Evolutionary conservation across 2,329 filamentous ascomycete species (phyloP).

Genomic region (Akanthomyces muscarius): DNA sequence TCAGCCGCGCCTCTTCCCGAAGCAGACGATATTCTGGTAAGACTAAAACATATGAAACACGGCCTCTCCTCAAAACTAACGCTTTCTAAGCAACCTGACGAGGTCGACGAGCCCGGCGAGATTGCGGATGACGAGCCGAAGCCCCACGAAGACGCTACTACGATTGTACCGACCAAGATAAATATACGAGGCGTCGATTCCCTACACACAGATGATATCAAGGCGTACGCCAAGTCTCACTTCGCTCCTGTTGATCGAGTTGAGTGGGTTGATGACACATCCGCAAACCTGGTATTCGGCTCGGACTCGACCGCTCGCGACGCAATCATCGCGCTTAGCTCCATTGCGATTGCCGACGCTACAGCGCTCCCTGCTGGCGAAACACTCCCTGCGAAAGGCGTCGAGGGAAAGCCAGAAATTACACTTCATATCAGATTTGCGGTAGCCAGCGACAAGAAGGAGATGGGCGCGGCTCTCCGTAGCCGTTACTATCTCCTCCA

Average conservation of each 20-base stretch:
- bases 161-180: conserved; percentile 55
- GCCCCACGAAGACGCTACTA: conserved; percentile 22
- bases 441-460: conserved; percentile 71
- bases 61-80: not conserved
- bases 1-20: conserved; percentile 26
- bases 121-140: conserved; percentile 33
- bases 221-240: conserved; percentile 67
- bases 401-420: conserved; percentile 64
- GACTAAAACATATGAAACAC: conserved; percentile 8
- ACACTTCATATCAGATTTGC: conserved; percentile 71
- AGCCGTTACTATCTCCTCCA: conserved; percentile 92
- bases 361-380: conserved; percentile 58
- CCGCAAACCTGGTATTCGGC: conserved; percentile 79
- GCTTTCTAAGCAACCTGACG: conserved; percentile 31
- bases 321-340: conserved; percentile 51
- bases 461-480: conserved; percentile 68
- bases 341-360: conserved; percentile 48
- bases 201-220: conserved; percentile 75
- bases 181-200: conserved; percentile 80
- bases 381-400: conserved; percentile 63
- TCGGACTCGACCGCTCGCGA: conserved; percentile 49
- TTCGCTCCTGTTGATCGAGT: conserved; percentile 59
- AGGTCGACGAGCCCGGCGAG: conserved; percentile 37
- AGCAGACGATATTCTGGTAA: conserved; percentile 37
- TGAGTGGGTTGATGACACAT: conserved; percentile 94